Base-by-base conservation (phyloP, 2,329 filamentous ascomycete species). In the Fusarium clavum region DNA sequence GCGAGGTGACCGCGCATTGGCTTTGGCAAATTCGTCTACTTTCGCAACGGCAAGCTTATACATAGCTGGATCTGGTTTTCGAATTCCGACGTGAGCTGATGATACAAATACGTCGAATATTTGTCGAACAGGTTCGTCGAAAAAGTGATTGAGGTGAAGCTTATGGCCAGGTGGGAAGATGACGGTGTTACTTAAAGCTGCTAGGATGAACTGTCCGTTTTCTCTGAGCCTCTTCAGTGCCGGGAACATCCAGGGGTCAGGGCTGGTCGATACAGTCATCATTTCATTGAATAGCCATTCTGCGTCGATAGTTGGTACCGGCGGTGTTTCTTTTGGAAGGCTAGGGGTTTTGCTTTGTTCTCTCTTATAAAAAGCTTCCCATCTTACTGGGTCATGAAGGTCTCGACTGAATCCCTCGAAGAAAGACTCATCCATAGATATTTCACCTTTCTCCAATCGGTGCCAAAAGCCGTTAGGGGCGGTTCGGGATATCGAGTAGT, bases 221-320 rank as follows among this genome's bases (percentile, higher is more conserved):
- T 84, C 84, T 63, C 87, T 87, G 62, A 99, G 83, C 40, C 85
- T 88, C 75, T 89, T 82, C 43, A 98, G 82, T 3, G 94, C 94
- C 1, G 94, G 94, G 69, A 88, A 93, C 91, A 98, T 96, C 84
- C 92, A 92, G 6, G 93, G 94, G 78, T 99, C 95, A 1, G 92
- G 90, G 2, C 82, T 80, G 8, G 88, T 85, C 13, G 92, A 90
- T 14, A 86, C 81, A 7, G 84, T 81, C 94, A 98, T 98, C 94
- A 98, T 98, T 75, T 91, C 87, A 87, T 93, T 92, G 83, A 97
- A 98, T 29, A 99, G 84, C 80, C 83, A 89, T 77, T 94, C 90
- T 16, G 88, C 92, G 75, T 98, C 91, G 47, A 98, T 86, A 3
- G 83, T 79, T 0, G 95, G 95, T 1, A 94, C 78, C 0, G 89